A percentile compares a stretch with the other conserved stretches of the same genome.
phyloP scores from a whole-genome alignment of 2,329 filamentous ascomycete genomes.

The Diaporthe amygdali region DNA sequence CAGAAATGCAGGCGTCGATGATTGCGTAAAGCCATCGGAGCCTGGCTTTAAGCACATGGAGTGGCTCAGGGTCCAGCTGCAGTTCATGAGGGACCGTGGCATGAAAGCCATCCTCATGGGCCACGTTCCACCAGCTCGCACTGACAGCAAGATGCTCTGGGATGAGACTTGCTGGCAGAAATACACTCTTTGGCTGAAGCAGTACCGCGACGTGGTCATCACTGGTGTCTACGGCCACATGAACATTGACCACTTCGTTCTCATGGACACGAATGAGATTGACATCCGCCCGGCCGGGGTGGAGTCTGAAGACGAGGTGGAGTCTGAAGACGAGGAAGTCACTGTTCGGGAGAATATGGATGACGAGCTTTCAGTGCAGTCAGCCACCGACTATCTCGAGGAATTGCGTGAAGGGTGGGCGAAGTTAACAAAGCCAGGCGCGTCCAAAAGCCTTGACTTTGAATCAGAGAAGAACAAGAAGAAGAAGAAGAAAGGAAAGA shows the following conservation, averaged over 20 bases:
- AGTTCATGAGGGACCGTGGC: conserved; percentile 78
- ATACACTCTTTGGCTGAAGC: conserved; percentile 87
- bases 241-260: conserved; percentile 97
- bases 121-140: conserved; percentile 90
- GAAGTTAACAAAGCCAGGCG: conserved; percentile 65
- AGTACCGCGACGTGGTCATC: conserved; percentile 89
- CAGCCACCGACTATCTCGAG: conserved; percentile 79
- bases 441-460: conserved; percentile 27
- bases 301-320: conserved; percentile 31
- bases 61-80: conserved; percentile 89
- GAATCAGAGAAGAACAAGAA: conserved; percentile 36
- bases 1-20: conserved; percentile 91
- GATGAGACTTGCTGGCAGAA: conserved; percentile 99
- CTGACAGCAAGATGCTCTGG: conserved; percentile 85
- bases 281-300: conserved; percentile 56
- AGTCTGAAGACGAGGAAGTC: not conserved
- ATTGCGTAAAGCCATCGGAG: conserved; percentile 78
- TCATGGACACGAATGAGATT: conserved; percentile 84
- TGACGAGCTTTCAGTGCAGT: conserved; percentile 64
- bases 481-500: conserved; percentile 43
- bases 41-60: conserved; percentile 95
- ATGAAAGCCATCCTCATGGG: conserved; percentile 96
- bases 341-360: conserved; percentile 45
- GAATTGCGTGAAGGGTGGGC: conserved; percentile 82
- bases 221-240: conserved; percentile 88